phyloP scores from a whole-genome alignment of 176 grass and related monocot genomes.

The Areca catechu region DNA sequence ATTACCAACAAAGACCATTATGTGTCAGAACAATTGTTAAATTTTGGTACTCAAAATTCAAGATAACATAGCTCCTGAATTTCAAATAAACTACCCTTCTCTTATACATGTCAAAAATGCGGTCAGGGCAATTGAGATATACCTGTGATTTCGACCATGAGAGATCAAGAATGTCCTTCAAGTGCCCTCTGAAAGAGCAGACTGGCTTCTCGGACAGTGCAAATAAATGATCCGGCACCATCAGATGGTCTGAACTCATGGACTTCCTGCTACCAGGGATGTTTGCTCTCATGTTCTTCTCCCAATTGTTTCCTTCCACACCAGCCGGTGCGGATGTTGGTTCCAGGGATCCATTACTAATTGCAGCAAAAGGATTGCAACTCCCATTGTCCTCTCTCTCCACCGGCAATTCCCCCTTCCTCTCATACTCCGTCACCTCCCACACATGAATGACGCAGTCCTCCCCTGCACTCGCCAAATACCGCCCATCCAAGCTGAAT shows the following conservation, averaged over 20 bases:
- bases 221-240: constrained; percentile 78
- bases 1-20: too few species aligned
- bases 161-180: constrained; percentile 86
- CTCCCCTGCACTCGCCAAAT: constrained; percentile 82
- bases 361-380: constrained; percentile 50
- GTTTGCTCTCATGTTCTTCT: constrained; percentile 58
- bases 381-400: constrained; percentile 36
- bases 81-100: too few species aligned
- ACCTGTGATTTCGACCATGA: constrained; percentile 97
- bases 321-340: constrained; percentile 32
- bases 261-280: constrained; percentile 40
- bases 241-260: constrained; percentile 37
- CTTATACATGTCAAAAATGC: too few species aligned
- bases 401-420: constrained; percentile 27
- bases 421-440: constrained; percentile 62
- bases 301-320: constrained; percentile 37
- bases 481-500: constrained; percentile 69
- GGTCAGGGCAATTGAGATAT: neutral
- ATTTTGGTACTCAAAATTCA: too few species aligned
- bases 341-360: constrained; percentile 50
- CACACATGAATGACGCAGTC: constrained; percentile 93
- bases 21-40: too few species aligned
- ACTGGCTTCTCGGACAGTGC: constrained; percentile 71
- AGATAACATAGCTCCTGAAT: too few species aligned
- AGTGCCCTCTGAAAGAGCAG: constrained; percentile 68